Base-by-base conservation (phyloP, 371 early-diverging fungal species). In the Cokeromyces recurvatus region DNA sequence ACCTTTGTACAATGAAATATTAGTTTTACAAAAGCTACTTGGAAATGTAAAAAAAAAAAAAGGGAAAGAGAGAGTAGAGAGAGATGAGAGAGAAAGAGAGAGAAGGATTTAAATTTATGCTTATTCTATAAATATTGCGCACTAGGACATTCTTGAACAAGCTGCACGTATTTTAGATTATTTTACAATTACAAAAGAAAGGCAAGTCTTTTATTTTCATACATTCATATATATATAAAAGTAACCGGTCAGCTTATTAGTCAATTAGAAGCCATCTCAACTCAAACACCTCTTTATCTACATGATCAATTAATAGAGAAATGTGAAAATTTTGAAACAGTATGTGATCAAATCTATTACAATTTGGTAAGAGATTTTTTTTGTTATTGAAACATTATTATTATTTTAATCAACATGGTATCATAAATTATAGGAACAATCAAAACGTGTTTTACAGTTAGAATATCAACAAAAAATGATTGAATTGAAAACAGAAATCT, bases 271-370 rank as follows among this genome's bases (percentile, higher is more conserved):
- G 25, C 48, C 14, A 20, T 44, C 14, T 55, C 48, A 0, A 46
- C 55, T 21, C 43, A 51, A 14, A 44, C 51, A 41, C 57, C 66
- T 15, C 59, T 64, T 20, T 51, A 60, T 11, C 38, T 66, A 24
- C 50, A 53, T 19, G 61, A 67, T 23, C 49, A 48, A 14, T 36
- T 74, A 9, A 23, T 61, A 12, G 64, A 67, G 19, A 68, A 68
- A 34, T 70, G 71, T 42, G 68, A 70, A 49, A 59, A 67, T 43
- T 67, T 74, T 45, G 74, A 70, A 46, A 62, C 64, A 0, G 64
- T 70, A 16, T 74, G 74, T 53, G 68, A 74, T 59, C 74, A 74
- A 24, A 61, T 70, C 10, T 66, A 70, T 36, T 70, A 58, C 45
- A 63, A 50, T 7, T 48, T 74, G 37, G 71, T 67, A 66, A 37